Base-by-base conservation (phyloP, 2,329 filamentous ascomycete species). In the Cordyceps cicadae region DNA sequence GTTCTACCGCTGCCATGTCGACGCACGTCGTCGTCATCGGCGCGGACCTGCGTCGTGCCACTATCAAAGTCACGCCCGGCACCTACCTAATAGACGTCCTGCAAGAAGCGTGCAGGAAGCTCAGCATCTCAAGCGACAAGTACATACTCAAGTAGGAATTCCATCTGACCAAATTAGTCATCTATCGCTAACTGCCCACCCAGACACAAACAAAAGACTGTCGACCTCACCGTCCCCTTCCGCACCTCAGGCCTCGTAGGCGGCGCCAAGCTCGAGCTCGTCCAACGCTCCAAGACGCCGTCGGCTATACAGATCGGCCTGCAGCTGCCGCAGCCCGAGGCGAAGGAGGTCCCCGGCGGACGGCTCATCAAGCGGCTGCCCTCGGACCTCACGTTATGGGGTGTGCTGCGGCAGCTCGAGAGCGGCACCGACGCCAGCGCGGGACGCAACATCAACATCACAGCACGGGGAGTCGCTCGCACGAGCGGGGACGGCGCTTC, bases 251-350 rank as follows among this genome's bases (percentile, higher is more conserved):
- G 92, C 54, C 86, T 99, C 6, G 80, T 83, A 14, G 84, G 90
- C 43, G 94, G 94, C 63, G 93, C 94, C 62, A 96, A 95, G 71
- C 85, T 99, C 62, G 92, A 97, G 70, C 88, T 99, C 54, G 88
- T 97, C 24, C 87, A 90, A 70, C 87, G 88, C 62, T 94, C 92
- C 51, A 89, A 90, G 61, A 94, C 92, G 0, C 88, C 92, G 0
- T 87, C 90, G 1, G 88, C 88, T 53, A 88, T 99, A 60, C 92
- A 88, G 46, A 88, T 99, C 48, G 93, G 90, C n/a, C 78, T 99
- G 14, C 90, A 96, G 70, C 78, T 97, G 32, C 90, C 91, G 3
- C 81, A 87, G 41, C 83, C 86, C 24, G 88, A 94, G 70, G 85
- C 82, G 21, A 78, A 77, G 50, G 78, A 81, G 54, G 79, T 82